phyloP scores from a whole-genome alignment of 345 rosid species.

The Balakata baccata region DNA sequence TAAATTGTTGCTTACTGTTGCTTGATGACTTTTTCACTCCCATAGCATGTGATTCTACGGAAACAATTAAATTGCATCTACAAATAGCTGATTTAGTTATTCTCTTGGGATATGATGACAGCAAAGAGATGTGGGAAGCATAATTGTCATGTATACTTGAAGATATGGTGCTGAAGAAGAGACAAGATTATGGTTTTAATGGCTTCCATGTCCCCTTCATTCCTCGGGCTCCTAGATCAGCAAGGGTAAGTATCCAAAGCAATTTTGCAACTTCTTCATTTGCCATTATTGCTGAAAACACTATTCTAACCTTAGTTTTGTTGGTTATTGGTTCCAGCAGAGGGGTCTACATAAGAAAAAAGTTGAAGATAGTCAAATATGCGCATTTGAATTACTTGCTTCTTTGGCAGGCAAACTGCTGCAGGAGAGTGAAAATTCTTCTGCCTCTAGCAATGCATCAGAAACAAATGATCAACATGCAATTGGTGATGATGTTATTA shows the following conservation, averaged over 20 bases:
- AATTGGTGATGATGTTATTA: constrained; percentile 32
- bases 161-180: constrained; percentile 85
- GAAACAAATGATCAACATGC: constrained; percentile 46
- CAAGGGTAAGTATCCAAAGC: constrained; percentile 47
- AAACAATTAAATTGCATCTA: not conserved
- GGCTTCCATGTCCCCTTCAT: constrained; percentile 54
- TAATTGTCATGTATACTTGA: constrained; percentile 34
- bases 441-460: constrained; percentile 68
- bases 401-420: constrained; percentile 78
- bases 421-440: constrained; percentile 76
- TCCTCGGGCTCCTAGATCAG: constrained; percentile 80
- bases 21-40: constrained; percentile 2
- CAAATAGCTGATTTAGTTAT: constrained; percentile 2
- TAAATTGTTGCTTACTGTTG: not conserved
- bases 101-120: constrained; percentile 31
- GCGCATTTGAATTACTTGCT: constrained; percentile 83
- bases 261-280: constrained; percentile 9
- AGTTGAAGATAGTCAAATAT: constrained; percentile 45
- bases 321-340: constrained; percentile 43
- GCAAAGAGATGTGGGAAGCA: constrained; percentile 21
- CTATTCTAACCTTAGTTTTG: constrained; percentile 16
- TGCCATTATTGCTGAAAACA: constrained; percentile 8
- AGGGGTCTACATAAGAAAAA: constrained; percentile 40
- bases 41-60: too few relatives aligned
- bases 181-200: constrained; percentile 46